Conservation (phyloP, 495 filamentous ascomycete species). For the Aspergillus coremiiformis region DNA sequence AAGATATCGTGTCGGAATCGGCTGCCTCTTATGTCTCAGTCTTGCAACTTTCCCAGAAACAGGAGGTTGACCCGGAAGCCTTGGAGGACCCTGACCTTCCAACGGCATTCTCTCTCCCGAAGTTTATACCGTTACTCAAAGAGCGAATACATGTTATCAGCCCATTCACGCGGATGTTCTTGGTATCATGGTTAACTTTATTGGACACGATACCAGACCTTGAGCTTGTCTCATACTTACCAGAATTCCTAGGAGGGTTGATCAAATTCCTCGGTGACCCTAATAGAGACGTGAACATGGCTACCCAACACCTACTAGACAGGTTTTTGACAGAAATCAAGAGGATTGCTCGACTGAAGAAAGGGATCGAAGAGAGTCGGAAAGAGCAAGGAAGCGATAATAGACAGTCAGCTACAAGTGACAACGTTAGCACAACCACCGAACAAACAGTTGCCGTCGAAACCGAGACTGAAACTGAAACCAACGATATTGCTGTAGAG, state of each 20-base stretch:
- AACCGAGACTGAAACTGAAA: constrained; percentile 31
- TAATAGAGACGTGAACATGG: constrained; percentile 86
- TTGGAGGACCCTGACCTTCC: constrained; percentile 53
- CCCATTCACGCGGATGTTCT: constrained; percentile 87
- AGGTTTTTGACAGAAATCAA: constrained; percentile 92
- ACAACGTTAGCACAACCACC: constrained; percentile 51
- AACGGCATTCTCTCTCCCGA: constrained; percentile 85
- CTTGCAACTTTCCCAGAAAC: constrained; percentile 50
- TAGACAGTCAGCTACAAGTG: constrained; percentile 58
- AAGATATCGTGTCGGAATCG: constrained; percentile 96
- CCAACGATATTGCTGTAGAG: constrained; percentile 41
- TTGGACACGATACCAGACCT: constrained; percentile 96
- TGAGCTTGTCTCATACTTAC: constrained; percentile 87
- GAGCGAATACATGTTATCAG: constrained; percentile 91
- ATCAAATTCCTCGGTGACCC: constrained; percentile 88
- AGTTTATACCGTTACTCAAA: constrained; percentile 87
- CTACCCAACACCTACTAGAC: constrained; percentile 85
- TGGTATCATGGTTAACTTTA: constrained; percentile 93
- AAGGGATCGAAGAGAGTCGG: constrained; percentile 80
- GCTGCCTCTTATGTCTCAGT: constrained; percentile 92
- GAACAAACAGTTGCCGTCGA: constrained; percentile 37
- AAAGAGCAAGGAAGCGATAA: constrained; percentile 59
- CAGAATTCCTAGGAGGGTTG: constrained; percentile 83
- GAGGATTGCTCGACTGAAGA: constrained; percentile 84
- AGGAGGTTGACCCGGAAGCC: constrained; percentile 37